Conservation (phyloP, 2,329 filamentous ascomycete genomes). For the Paecilomyces fulvus region DNA sequence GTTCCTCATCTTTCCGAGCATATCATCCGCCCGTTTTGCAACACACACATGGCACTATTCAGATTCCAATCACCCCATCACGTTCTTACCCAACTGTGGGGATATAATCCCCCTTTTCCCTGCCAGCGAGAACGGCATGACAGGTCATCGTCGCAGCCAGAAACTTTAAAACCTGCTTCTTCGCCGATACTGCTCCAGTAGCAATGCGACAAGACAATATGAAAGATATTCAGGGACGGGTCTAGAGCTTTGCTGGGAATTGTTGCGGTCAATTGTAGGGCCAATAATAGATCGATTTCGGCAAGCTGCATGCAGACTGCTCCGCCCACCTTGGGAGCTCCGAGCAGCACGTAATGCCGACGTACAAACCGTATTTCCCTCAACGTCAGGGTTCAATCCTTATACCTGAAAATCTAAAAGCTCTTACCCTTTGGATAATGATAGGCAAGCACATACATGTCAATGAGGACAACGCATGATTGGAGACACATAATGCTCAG, state of each 20-base stretch:
- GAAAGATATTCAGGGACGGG: neutral
- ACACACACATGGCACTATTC: neutral
- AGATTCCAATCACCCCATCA: neutral
- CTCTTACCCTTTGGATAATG: neutral
- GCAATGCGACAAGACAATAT: neutral
- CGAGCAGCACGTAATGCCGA: neutral
- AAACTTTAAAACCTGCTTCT: neutral
- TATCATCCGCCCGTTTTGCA: neutral
- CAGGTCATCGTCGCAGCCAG: neutral
- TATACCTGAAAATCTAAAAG: neutral
- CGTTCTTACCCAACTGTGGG: neutral
- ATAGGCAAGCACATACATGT: neutral
- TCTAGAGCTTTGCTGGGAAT: neutral
- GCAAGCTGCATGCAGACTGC: neutral
- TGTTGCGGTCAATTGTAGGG: neutral
- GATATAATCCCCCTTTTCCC: neutral
- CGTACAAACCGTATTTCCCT: neutral
- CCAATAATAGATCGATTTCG: neutral
- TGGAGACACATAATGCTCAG: neutral
- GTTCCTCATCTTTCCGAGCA: neutral
- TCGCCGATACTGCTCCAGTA: neutral
- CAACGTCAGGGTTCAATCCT: neutral
- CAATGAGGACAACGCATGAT: neutral
- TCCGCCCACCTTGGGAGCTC: neutral
- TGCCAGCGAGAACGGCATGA: neutral